These are phyloP conservation scores for Neoboletus magnificus DNA, from an alignment of 768 basidiomycete genomes.

Conservation along the genomic window DNA sequence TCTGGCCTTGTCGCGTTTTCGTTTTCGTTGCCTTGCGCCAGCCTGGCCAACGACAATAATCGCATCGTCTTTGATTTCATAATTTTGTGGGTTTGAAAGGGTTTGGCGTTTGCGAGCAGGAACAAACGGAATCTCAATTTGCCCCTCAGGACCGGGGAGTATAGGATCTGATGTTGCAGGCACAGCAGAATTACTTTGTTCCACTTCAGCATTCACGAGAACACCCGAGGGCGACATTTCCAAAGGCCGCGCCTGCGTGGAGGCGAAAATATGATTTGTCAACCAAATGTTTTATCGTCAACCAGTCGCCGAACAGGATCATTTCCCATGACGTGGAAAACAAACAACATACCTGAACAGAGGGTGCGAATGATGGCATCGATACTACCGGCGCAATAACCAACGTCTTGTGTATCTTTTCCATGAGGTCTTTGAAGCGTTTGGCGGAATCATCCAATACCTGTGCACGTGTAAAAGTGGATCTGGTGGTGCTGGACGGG, in stretches of 20 bases:
- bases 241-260: slow-evolving; percentile 7
- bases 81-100: slow-evolving; percentile 6
- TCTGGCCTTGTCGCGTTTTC: slow-evolving; percentile 30
- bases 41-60: slow-evolving; percentile 72
- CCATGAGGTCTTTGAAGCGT: slow-evolving; percentile 52
- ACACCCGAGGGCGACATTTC: not conserved
- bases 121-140: slow-evolving; percentile 75
- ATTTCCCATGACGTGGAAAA: not conserved
- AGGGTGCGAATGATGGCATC: slow-evolving; percentile 16
- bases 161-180: slow-evolving; percentile 12
- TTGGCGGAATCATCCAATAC: slow-evolving; percentile 11
- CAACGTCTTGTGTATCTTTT: slow-evolving; percentile 66
- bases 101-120: slow-evolving; percentile 57
- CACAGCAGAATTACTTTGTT: not conserved
- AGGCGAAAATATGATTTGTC: slow-evolving; percentile 2
- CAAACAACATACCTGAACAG: slow-evolving; percentile 15
- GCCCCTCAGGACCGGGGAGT: slow-evolving; percentile 37
- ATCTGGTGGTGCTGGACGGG: slow-evolving; percentile 2
- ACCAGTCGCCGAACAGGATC: not conserved
- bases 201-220: not conserved
- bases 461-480: slow-evolving; percentile 7
- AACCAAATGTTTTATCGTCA: not conserved
- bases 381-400: slow-evolving; percentile 55
- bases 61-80: slow-evolving; percentile 48
- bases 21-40: slow-evolving; percentile 63